phyloP scores from a whole-genome alignment of 1,284 basidiomycete species.

The Tilletiaria anomala region DNA sequence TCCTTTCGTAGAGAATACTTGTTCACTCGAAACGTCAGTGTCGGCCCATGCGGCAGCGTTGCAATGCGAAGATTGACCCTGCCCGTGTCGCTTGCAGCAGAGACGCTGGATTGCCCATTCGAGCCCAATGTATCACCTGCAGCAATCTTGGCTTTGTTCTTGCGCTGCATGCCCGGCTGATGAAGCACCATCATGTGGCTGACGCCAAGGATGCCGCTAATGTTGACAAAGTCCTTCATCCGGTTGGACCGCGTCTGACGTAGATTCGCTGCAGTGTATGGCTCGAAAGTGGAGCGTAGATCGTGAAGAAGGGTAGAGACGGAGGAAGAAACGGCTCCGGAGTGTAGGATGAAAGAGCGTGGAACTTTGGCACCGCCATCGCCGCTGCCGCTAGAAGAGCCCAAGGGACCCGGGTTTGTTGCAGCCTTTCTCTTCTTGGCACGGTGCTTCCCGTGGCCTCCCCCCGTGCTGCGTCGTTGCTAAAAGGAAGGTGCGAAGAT shows the following conservation, averaged over 20 bases:
- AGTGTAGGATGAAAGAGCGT: background rate
- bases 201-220: slow-evolving; percentile 80
- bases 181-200: slow-evolving; percentile 79
- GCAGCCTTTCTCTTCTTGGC: too few relatives aligned
- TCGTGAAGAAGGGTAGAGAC: slow-evolving; percentile 64
- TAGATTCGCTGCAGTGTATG: slow-evolving; percentile 83
- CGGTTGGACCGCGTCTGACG: slow-evolving; percentile 53
- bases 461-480: too few relatives aligned
- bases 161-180: background rate
- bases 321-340: background rate
- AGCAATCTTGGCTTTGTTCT: too few relatives aligned
- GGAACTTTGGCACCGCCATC: too few relatives aligned
- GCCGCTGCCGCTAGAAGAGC: too few relatives aligned
- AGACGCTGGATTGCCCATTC: slow-evolving; percentile 32
- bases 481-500: too few relatives aligned
- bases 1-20: slow-evolving; percentile 82
- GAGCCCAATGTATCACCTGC: too few relatives aligned
- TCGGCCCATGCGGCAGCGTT: slow-evolving; percentile 79
- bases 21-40: slow-evolving; percentile 81
- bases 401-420: too few relatives aligned
- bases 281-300: slow-evolving; percentile 89
- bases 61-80: slow-evolving; percentile 62
- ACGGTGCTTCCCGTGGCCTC: too few relatives aligned
- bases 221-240: slow-evolving; percentile 81
- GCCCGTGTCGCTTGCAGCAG: slow-evolving; percentile 42